Conservation (phyloP, 2,329 filamentous ascomycete species). For the Colletotrichum sp. region DNA sequence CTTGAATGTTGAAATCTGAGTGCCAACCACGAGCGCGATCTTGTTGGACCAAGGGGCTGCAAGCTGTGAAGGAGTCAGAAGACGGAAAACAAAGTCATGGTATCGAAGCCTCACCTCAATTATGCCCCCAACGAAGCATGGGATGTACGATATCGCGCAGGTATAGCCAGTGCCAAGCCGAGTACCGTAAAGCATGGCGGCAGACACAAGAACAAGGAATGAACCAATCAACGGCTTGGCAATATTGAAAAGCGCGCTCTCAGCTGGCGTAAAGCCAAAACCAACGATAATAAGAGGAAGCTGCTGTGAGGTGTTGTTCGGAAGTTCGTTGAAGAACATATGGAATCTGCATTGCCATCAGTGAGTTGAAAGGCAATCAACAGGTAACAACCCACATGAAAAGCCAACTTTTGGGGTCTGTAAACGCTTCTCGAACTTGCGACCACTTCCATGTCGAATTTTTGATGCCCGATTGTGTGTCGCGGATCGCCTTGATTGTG, state of each 20-base stretch:
- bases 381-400: conserved; percentile 8
- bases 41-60: conserved; percentile 30
- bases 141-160: conserved; percentile 29
- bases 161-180: conserved; percentile 28
- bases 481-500: conserved; percentile 24
- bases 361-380: background rate
- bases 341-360: conserved; percentile 18
- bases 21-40: conserved; percentile 30
- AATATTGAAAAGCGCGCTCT: conserved; percentile 29
- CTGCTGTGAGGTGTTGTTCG: conserved; percentile 29
- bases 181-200: conserved; percentile 24
- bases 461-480: conserved; percentile 24
- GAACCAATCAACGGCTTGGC: conserved; percentile 23
- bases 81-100: background rate
- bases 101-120: conserved; percentile 18
- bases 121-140: conserved; percentile 27
- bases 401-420: conserved; percentile 27
- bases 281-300: conserved; percentile 27
- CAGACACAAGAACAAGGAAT: conserved; percentile 24
- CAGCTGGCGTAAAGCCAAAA: conserved; percentile 27
- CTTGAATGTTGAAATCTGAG: conserved; percentile 33
- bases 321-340: conserved; percentile 31
- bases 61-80: conserved; percentile 2
- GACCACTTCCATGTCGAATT: conserved; percentile 28
- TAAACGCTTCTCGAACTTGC: conserved; percentile 25